Base-by-base conservation (phyloP, 1,284 basidiomycete species). In the Apiotrichum mycotoxinovorans region DNA sequence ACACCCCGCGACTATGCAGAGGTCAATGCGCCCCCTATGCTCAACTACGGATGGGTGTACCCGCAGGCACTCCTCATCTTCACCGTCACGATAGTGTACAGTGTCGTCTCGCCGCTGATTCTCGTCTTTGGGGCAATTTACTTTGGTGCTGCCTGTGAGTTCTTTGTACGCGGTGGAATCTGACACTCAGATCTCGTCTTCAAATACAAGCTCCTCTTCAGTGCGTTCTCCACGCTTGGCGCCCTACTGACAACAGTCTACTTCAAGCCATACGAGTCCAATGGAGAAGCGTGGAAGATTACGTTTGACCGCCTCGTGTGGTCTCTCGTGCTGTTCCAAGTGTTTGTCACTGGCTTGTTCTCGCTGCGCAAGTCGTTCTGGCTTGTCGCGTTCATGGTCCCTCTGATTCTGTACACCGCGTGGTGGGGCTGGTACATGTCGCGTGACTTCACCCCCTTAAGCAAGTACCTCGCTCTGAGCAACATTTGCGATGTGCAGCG, bases 121-220 rank as follows among this genome's bases (percentile, higher is more conserved):
- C 82, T 96, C 52, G 83, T 96, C 23, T 98, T 98, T 68, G 92
- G 93, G 11, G 88, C 93, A 0, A 79, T 95, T 40, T 98, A 98
- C 78, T 98, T 98, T 71, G 94, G 91, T 12, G 81, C 90, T 51
- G 91, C 84, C 2, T 98, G 76, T 78, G 56, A 72, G 70, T 68
- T 37, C 4, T 7, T 9, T 0, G 3, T 23, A 48, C 1, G 25
- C 14, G 4, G 4, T 23, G 20, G 12, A n/a, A 27, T 20, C 41
- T 54, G 41, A 51, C 56, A 1, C 8, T 27, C 55, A 76, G 74
- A 94, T 69, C 81, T 96, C 5, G 92, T 97, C 4, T 97, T 95
- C 83, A 98, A 98, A 80, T 97, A 97, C 79, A 95, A 97, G 72
- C 82, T 97, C 3, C 80, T 97, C 2, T 96, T 96, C 69, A 89